phyloP scores from a whole-genome alignment of 148 eudicot species.

The Nyssa sinensis region DNA sequence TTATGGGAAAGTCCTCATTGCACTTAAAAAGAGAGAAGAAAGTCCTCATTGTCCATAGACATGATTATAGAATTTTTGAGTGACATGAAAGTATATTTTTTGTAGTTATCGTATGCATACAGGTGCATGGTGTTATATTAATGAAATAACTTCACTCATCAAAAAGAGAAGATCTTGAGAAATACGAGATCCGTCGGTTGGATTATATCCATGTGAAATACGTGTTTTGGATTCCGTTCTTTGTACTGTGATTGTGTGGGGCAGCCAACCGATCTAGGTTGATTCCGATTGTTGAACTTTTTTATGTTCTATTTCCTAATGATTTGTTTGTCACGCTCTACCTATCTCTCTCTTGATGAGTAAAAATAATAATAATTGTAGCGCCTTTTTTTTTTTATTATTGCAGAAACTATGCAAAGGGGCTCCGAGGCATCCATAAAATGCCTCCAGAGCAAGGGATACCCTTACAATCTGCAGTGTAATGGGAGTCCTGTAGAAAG shows the following conservation, averaged over 20 bases:
- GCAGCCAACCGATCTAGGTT: not conserved
- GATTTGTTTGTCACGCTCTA: not conserved
- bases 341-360: too few relatives aligned
- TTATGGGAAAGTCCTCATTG: too few relatives aligned
- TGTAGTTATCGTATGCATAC: not conserved
- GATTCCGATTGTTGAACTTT: not conserved
- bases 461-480: constrained; percentile 37
- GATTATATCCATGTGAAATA: not conserved
- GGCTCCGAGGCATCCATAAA: constrained; percentile 59
- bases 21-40: too few relatives aligned
- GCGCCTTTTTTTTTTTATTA: constrained; percentile 9
- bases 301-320: not conserved
- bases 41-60: too few relatives aligned
- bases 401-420: constrained; percentile 56
- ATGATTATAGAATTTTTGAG: too few relatives aligned
- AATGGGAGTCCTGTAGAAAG: constrained; percentile 39
- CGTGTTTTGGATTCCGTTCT: constrained; percentile 10
- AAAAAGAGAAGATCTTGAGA: too few relatives aligned
- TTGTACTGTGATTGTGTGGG: constrained; percentile 10
- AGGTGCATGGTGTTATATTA: not conserved
- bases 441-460: constrained; percentile 55
- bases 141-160: not conserved
- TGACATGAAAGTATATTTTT: too few relatives aligned
- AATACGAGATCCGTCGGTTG: not conserved
- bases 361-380: too few relatives aligned